Conservation (phyloP, 2,329 filamentous ascomycete species). For the Coniochaeta pulveracea region DNA sequence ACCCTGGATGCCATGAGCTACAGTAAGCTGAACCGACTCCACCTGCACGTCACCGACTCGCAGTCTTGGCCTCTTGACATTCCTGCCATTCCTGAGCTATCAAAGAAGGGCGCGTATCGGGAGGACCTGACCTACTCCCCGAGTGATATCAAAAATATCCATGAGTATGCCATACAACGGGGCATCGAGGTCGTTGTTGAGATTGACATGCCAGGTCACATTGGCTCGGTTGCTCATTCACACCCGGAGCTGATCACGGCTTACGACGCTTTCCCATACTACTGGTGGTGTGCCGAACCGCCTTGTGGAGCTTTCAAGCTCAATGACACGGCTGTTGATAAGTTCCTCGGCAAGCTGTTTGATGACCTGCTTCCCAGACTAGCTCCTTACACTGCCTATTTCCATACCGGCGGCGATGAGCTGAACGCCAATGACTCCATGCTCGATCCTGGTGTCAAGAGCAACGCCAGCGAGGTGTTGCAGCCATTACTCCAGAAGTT, state of each 20-base stretch:
- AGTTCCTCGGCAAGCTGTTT: slow-evolving; percentile 62
- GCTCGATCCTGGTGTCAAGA: slow-evolving; percentile 61
- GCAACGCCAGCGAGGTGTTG: slow-evolving; percentile 53
- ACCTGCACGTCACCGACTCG: slow-evolving; percentile 71
- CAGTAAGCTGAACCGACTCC: slow-evolving; percentile 76
- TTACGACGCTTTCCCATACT: slow-evolving; percentile 44
- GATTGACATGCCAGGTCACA: slow-evolving; percentile 75
- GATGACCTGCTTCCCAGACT: slow-evolving; percentile 67
- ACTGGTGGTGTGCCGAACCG: slow-evolving; percentile 48
- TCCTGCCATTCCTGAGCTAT: slow-evolving; percentile 59
- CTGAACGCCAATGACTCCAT: slow-evolving; percentile 66
- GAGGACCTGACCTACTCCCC: slow-evolving; percentile 56
- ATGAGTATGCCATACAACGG: slow-evolving; percentile 56
- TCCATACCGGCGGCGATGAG: slow-evolving; percentile 83
- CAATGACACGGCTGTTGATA: slow-evolving; percentile 57
- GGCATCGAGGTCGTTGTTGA: slow-evolving; percentile 65
- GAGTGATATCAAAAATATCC: slow-evolving; percentile 51
- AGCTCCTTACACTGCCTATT: slow-evolving; percentile 58
- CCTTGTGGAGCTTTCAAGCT: slow-evolving; percentile 65
- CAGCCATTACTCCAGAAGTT: slow-evolving; percentile 70
- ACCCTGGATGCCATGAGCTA: slow-evolving; percentile 67
- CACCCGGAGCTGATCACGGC: slow-evolving; percentile 64
- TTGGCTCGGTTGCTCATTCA: slow-evolving; percentile 52
- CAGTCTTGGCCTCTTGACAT: slow-evolving; percentile 83
- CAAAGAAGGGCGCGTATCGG: slow-evolving; percentile 63